Conservation (phyloP, 306 rosid species). For the Gastrolobium villosum region DNA sequence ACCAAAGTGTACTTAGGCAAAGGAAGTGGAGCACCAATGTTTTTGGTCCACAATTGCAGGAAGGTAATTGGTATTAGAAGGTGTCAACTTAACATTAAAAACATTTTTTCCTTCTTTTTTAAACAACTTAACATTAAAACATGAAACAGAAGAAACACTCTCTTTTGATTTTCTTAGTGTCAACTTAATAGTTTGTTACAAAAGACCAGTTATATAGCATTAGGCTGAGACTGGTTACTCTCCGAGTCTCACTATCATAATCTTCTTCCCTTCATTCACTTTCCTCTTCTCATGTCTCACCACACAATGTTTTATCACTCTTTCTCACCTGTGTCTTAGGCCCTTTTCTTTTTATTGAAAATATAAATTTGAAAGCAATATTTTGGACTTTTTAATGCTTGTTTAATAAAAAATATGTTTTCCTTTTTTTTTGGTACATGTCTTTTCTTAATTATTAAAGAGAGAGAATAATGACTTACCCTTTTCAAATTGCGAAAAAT, state of each 20-base stretch:
- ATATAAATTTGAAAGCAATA: neutral
- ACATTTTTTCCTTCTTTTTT: too few species aligned
- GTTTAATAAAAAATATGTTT: neutral
- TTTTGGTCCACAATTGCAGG: conserved; percentile 42
- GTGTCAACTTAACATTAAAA: conserved; percentile 15
- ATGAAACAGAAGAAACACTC: neutral
- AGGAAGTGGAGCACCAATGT: conserved; percentile 50
- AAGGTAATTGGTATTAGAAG: conserved; percentile 35
- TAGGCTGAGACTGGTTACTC: conserved; percentile 16
- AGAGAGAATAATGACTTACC: neutral
- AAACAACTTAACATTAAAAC: neutral
- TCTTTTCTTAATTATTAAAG: neutral
- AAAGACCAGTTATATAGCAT: neutral
- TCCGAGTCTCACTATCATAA: conserved; percentile 48
- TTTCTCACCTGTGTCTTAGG: conserved; percentile 12
- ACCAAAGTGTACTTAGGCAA: conserved; percentile 45
- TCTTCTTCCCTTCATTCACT: conserved; percentile 42
- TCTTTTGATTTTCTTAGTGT: neutral
- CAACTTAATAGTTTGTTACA: conserved; percentile 26
- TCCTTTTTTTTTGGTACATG: neutral
- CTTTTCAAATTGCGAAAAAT: neutral
- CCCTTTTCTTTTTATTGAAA: conserved; percentile 18
- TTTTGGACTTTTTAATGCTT: conserved; percentile 15
- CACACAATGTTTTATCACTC: conserved; percentile 39
- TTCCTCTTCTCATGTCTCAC: conserved; percentile 49